Percentiles rank a stretch among this genome's conserved stretches.
phyloP scores from a whole-genome alignment of 805 yeast species.

The Cyberlindnera xylosilytica region DNA sequence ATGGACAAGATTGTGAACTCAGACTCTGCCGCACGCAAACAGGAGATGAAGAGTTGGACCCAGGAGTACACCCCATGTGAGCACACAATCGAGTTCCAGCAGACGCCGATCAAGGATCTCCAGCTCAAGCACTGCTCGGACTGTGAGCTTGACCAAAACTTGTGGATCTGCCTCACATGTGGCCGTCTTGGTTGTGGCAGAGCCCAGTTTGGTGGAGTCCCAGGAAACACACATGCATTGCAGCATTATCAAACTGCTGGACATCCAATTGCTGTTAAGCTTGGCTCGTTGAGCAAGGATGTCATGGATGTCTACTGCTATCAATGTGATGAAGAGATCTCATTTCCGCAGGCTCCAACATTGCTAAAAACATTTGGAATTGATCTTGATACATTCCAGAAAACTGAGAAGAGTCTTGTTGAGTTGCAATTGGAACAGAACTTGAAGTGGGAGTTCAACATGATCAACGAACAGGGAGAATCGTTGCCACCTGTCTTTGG shows the following conservation, averaged over 20 bases:
- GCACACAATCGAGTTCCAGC: constrained; percentile 62
- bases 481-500: constrained; percentile 68
- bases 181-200: constrained; percentile 95
- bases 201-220: constrained; percentile 86
- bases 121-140: constrained; percentile 45
- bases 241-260: constrained; percentile 55
- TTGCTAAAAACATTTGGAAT: constrained; percentile 63
- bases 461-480: constrained; percentile 70
- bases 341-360: constrained; percentile 54
- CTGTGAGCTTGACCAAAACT: constrained; percentile 69
- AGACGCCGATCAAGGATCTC: constrained; percentile 27
- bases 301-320: constrained; percentile 90
- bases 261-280: constrained; percentile 84
- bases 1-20: constrained; percentile 49
- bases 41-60: constrained; percentile 90
- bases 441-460: constrained; percentile 86
- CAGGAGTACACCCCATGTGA: constrained; percentile 78
- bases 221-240: constrained; percentile 93
- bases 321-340: constrained; percentile 82
- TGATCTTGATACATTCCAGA: constrained; percentile 47
- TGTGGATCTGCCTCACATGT: constrained; percentile 92
- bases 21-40: constrained; percentile 53
- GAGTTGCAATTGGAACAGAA: constrained; percentile 94
- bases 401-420: constrained; percentile 84
- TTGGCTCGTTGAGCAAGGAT: constrained; percentile 81